Evolutionary conservation across 2,329 filamentous ascomycete genomes (phyloP), one percentile per base, ranked within the genome.

Genomic region (Endocalyx cinctus): DNA sequence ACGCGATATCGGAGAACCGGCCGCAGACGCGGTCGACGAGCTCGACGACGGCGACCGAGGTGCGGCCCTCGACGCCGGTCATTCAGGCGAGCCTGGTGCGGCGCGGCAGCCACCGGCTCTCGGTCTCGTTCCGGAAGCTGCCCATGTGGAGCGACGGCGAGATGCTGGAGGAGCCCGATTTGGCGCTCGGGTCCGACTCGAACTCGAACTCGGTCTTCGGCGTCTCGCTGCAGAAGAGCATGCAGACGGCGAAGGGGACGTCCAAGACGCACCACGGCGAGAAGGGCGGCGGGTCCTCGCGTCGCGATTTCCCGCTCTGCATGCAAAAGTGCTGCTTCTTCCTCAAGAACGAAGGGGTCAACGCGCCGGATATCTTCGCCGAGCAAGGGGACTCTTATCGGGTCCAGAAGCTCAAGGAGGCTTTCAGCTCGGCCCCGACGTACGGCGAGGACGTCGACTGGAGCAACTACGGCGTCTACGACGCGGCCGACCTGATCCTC

Each of bases 221-320:
- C 18, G 61, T 63, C 4, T 52, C 62, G 1, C 48, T 67, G 5
- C 48, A 55, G 35, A 59, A 58, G 43, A 62, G 58, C 41, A 64
- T 68, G 48, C 47, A 54, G 20, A 45, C 65, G 7, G 63, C 63
- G 16, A 56, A 58, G 26, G 58, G 62, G 5, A 47, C 57, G 2
- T 62, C 62, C 6, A 57, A 59, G 37, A 62, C 61, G 1, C 57
- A 59, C 33, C 64, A 67, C 45, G 50, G 50, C 27, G 51, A 53
- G 13, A 54, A 51, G 28, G 52, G 53, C 15, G 51, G 48, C 2
- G n/a, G n/a, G n/a, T 56, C 57, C 4, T 58, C 60, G 12, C 51
- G 56, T 19, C 57, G 60, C 17, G 59, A 61, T 8, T 67, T 67
- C 37, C 65, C 65, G 5, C 46, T 67, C 12, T 64, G 60, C 42